These are phyloP conservation scores for Podaxis pistillaris DNA, from an alignment of 768 basidiomycete species.

Conservation along the genomic window DNA sequence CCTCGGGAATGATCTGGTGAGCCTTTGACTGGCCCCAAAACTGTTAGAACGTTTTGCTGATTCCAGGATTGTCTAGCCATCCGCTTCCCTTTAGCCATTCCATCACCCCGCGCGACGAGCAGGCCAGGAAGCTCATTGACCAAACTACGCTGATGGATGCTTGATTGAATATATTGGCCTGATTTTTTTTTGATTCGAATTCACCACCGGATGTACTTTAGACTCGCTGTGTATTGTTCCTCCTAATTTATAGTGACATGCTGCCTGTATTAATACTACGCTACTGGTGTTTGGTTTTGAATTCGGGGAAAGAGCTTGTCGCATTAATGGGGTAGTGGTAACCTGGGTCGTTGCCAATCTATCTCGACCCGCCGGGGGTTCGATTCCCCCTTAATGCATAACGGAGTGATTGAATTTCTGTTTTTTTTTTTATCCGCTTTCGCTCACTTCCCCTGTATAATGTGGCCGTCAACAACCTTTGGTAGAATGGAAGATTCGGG, in stretches of 20 bases:
- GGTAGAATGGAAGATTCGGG: too few relatives aligned
- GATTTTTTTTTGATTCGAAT: neutral
- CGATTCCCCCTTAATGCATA: constrained; percentile 70
- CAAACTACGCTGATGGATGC: constrained; percentile 12
- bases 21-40: neutral
- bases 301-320: neutral
- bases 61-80: constrained; percentile 14
- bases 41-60: neutral
- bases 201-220: neutral
- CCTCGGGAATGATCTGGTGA: constrained; percentile 44
- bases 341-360: constrained; percentile 21
- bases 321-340: constrained; percentile 22
- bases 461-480: neutral
- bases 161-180: neutral
- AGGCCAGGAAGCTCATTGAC: constrained; percentile 16
- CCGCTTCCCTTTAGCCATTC: constrained; percentile 25
- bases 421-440: neutral
- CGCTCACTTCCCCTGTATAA: neutral
- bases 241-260: neutral
- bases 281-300: neutral
- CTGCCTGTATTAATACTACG: neutral
- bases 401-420: neutral
- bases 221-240: neutral
- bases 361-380: constrained; percentile 82
- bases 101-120: constrained; percentile 21